Percentiles rank a stretch among this genome's conserved stretches.
phyloP scores from a whole-genome alignment of 768 basidiomycete species.

The Cyclocybe aegerita region DNA sequence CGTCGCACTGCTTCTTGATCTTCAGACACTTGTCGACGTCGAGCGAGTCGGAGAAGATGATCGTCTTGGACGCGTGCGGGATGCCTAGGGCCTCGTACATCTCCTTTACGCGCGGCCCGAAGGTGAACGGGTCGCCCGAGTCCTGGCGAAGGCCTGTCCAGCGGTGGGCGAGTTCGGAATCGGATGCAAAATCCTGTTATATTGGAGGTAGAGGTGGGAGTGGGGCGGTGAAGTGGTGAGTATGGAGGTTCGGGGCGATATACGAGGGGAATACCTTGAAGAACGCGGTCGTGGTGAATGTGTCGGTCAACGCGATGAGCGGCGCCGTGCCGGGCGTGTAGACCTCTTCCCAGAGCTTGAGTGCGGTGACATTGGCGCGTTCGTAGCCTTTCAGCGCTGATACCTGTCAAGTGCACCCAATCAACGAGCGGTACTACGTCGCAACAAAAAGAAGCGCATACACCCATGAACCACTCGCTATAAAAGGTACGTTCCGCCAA shows the following conservation, averaged over 20 bases:
- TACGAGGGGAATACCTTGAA: conserved; percentile 54
- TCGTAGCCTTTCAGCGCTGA: conserved; percentile 86
- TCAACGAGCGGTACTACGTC: no score
- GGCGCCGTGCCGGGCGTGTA: conserved; percentile 46
- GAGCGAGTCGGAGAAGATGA: conserved; percentile 86
- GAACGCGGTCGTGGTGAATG: conserved; percentile 86
- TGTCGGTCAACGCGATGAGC: conserved; percentile 89
- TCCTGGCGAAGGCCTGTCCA: conserved; percentile 93
- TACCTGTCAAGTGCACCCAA: conserved; percentile 51
- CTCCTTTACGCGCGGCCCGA: conserved; percentile 70
- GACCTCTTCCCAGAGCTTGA: conserved; percentile 86
- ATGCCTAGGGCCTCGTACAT: conserved; percentile 73
- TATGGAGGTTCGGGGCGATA: neutral
- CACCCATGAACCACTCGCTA: conserved; percentile 91
- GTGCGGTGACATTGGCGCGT: conserved; percentile 65
- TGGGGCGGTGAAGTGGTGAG: neutral
- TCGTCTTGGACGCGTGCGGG: conserved; percentile 58
- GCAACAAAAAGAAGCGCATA: conserved; percentile 30
- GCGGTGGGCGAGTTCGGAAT: conserved; percentile 58
- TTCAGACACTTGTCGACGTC: conserved; percentile 67
- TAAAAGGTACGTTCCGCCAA: neutral
- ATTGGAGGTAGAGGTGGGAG: neutral
- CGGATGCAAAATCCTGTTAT: conserved; percentile 52
- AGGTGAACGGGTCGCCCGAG: conserved; percentile 86
- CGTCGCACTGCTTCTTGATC: conserved; percentile 70